Percentiles rank a stretch among this genome's conserved stretches.
Evolutionary conservation across 495 filamentous ascomycete species (phyloP).

Genomic region (Aspergillus coremiiformis): DNA sequence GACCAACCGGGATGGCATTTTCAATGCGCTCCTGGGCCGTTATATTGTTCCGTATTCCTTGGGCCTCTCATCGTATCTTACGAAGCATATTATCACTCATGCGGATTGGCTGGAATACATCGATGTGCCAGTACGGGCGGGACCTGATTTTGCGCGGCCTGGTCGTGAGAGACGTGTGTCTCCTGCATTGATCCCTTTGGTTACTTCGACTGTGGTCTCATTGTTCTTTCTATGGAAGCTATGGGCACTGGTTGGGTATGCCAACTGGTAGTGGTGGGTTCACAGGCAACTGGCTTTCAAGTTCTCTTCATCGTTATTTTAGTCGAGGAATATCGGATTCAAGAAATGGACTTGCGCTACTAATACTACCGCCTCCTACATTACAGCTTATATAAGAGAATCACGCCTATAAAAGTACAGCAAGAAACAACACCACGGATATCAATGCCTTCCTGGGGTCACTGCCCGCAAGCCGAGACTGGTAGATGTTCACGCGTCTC

Average conservation of each 20-base stretch:
- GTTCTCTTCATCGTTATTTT: too few species aligned
- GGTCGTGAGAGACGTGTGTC: background rate
- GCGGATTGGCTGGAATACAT: background rate
- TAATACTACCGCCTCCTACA: too few species aligned
- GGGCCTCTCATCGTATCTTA: background rate
- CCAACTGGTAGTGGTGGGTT: too few species aligned
- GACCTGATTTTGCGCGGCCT: background rate
- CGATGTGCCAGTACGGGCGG: background rate
- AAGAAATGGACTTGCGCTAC: too few species aligned
- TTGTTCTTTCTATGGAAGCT: background rate
- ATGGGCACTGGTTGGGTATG: background rate
- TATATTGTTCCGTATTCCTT: background rate
- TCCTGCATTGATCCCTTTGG: background rate
- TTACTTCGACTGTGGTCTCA: background rate
- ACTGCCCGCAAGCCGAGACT: background rate
- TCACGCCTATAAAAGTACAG: too few species aligned
- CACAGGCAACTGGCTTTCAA: too few species aligned
- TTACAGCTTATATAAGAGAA: too few species aligned
- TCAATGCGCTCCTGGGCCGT: background rate
- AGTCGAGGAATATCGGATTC: too few species aligned
- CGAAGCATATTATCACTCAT: background rate
- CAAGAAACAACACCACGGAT: too few species aligned
- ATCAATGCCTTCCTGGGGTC: too few species aligned
- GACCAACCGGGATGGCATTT: background rate
- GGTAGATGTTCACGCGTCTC: background rate